Percentiles rank a stretch among this genome's conserved stretches.
Conservation (phyloP, 192 early-diverging fungal genomes). For the Backusella tarrabulga region DNA sequence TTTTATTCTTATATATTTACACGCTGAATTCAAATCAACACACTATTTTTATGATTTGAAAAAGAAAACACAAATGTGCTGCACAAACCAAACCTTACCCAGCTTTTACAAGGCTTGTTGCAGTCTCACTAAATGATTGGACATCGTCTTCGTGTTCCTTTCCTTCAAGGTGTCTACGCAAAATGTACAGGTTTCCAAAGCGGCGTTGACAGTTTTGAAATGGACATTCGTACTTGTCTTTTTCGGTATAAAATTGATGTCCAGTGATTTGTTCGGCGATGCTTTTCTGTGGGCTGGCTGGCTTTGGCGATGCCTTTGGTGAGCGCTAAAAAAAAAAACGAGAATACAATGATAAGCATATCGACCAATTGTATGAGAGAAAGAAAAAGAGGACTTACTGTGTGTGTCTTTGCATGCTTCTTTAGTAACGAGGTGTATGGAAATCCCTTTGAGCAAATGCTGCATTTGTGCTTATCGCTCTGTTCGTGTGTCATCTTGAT, state of each 20-base stretch:
- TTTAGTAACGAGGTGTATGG: slow-evolving; percentile 3
- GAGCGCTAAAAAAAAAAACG: background rate
- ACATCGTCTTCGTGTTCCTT: background rate
- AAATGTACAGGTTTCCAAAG: background rate
- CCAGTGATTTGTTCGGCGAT: slow-evolving; percentile 7
- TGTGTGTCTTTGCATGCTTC: background rate
- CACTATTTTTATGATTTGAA: too few species aligned
- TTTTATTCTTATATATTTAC: background rate
- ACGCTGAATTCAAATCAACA: background rate
- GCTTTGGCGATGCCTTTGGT: background rate
- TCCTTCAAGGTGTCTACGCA: background rate
- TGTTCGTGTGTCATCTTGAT: background rate
- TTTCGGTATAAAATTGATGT: background rate
- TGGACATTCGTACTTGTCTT: background rate
- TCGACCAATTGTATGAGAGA: background rate
- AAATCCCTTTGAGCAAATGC: slow-evolving; percentile 2
- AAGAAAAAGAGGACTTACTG: background rate
- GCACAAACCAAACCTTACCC: background rate
- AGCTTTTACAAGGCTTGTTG: background rate
- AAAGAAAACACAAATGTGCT: background rate
- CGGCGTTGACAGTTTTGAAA: background rate
- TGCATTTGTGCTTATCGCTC: background rate
- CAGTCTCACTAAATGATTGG: background rate
- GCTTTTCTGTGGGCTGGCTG: background rate
- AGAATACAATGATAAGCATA: background rate